Evolutionary conservation across 352 stramenopile genomes (phyloP), one percentile per base, ranked within the genome.

Genomic region (Thraustotheca clavata): DNA sequence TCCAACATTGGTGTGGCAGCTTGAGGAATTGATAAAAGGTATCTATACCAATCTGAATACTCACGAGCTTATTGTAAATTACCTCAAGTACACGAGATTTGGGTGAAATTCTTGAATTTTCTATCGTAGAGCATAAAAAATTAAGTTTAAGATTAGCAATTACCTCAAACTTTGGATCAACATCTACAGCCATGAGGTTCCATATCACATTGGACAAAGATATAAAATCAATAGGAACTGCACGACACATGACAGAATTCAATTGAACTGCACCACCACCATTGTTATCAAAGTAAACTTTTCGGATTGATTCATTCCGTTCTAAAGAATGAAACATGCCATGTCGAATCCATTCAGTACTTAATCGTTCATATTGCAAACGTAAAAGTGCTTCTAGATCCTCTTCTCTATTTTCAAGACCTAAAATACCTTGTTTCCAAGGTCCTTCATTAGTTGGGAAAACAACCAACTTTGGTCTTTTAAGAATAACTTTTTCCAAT

Each of bases 381-480:
- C 50, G 27, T 26, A 62, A 57, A 16, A 65, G 57, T 18, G 57
- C 57, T 38, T 65, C 57, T 20, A 54, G 47, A 8, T 34, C 22
- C 16, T 20, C 35, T 54, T 65, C 57, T 26, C 47, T 26, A 4
- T 35, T 3, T 20, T 29, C 14, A 6, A 50, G 11, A 12, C 38
- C 57, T 8, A 65, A 46, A n/a, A 54, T 41, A 20, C 38, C 47
- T 27, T 54, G 22, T 46, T 65, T 52, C 57, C 57, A 65, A 29
- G 52, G 35, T 39, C 32, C 57, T 22, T 65, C 47, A 46, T 54
- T 54, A 18, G 31, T 43, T 14, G 57, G 14, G 4, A 47, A 47
- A n/a, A 46, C 43, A 24, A 46, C 29, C 7, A 65, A 32, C 29
- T 54, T 55, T 11, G 57, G 57, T 26, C 46, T 65, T 32, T 65